Percentiles rank a stretch among this genome's conserved stretches.
Evolutionary conservation across 1,284 basidiomycete genomes (phyloP).

Genomic region (Sphaerobolus stellatus): DNA sequence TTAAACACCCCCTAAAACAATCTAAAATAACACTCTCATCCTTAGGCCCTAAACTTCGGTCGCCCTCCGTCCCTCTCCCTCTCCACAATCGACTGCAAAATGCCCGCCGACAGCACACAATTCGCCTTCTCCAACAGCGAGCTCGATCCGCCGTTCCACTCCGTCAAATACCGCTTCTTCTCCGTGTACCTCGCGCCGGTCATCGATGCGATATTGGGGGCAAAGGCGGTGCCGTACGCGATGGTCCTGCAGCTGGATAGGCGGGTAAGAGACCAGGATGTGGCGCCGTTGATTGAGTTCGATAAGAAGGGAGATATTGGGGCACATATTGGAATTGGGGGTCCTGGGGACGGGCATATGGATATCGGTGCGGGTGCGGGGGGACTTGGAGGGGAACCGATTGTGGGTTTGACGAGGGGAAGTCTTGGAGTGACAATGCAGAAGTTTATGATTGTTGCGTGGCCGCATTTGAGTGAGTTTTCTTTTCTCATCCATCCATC

Average conservation of each 20-base stretch:
- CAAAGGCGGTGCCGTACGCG: slow-evolving; percentile 8
- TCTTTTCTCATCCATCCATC: not conserved
- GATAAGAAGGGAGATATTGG: too few relatives aligned
- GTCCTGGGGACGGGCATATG: too few relatives aligned
- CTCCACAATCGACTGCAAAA: slow-evolving; percentile 13
- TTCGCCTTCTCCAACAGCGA: slow-evolving; percentile 10
- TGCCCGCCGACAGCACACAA: slow-evolving; percentile 12
- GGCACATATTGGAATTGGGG: too few relatives aligned
- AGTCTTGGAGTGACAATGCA: slow-evolving; percentile 14
- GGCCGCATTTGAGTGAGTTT: slow-evolving; percentile 10
- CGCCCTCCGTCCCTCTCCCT: slow-evolving; percentile 14
- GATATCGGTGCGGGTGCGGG: too few relatives aligned
- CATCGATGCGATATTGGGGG: slow-evolving; percentile 9
- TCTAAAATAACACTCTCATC: not conserved
- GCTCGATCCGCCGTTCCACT: slow-evolving; percentile 11
- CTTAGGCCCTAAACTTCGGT: slow-evolving; percentile 13
- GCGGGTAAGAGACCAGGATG: slow-evolving; percentile 10
- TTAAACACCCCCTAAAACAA: not conserved
- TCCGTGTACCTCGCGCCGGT: slow-evolving; percentile 11
- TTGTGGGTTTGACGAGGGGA: slow-evolving; percentile 7
- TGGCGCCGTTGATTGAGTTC: slow-evolving; percentile 12
- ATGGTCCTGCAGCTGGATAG: slow-evolving; percentile 8
- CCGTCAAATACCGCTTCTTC: slow-evolving; percentile 10
- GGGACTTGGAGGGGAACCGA: slow-evolving; percentile 9
- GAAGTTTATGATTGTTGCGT: slow-evolving; percentile 14